Evolutionary conservation across 805 yeast genomes (phyloP).

Genomic region (Starmera amethionina): DNA sequence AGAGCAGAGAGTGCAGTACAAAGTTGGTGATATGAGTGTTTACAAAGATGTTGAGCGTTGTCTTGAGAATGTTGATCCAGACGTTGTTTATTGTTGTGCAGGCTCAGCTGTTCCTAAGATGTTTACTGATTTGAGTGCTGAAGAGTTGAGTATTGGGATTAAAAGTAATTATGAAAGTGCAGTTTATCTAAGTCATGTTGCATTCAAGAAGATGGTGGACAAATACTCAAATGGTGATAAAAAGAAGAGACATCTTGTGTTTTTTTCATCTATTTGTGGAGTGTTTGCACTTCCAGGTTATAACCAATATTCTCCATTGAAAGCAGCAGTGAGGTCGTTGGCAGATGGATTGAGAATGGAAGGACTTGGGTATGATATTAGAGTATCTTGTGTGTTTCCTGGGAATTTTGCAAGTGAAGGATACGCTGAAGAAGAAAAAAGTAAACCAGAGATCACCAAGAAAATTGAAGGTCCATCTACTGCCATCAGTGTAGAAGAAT

Average conservation of each 20-base stretch:
- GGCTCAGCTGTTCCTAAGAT: conserved; percentile 78
- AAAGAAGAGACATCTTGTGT: conserved; percentile 41
- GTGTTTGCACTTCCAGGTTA: conserved; percentile 89
- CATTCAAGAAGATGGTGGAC: conserved; percentile 31
- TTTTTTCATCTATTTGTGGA: conserved; percentile 70
- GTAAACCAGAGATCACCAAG: conserved; percentile 80
- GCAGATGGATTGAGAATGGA: conserved; percentile 80
- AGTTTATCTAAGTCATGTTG: conserved; percentile 58
- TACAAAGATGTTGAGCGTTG: conserved; percentile 39
- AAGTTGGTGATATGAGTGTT: conserved; percentile 56
- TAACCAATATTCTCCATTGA: conserved; percentile 81
- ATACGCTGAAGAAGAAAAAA: conserved; percentile 62
- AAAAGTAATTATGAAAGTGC: conserved; percentile 66
- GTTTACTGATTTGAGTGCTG: conserved; percentile 53
- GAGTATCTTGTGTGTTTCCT: conserved; percentile 70
- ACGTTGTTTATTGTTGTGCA: conserved; percentile 75
- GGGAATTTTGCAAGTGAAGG: conserved; percentile 93
- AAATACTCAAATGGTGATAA: conserved; percentile 1
- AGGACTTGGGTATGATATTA: conserved; percentile 50
- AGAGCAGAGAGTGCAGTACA: conserved; percentile 20
- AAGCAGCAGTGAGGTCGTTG: conserved; percentile 71
- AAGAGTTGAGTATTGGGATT: conserved; percentile 53
- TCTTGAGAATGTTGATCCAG: conserved; percentile 44
- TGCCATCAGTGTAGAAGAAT: conserved; percentile 57
- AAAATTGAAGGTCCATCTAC: conserved; percentile 76